A percentile compares a stretch with the other conserved stretches of the same genome.
Evolutionary conservation across 129 eudicot species (phyloP).

Genomic region (Flaveria bidentis): DNA sequence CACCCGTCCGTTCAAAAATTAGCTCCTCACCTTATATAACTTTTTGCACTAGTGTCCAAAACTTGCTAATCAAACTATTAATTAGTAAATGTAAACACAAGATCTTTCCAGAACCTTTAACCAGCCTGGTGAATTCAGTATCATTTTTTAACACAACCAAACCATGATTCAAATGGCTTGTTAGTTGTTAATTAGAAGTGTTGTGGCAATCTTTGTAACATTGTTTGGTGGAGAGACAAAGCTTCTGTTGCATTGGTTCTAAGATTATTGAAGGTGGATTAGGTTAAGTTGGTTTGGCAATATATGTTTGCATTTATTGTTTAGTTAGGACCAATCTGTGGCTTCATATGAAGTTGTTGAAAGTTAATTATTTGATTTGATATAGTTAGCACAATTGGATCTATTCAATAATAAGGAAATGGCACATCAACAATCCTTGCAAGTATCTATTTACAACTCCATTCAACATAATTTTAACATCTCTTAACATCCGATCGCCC

Average conservation of each 20-base stretch:
- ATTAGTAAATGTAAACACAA: not conserved
- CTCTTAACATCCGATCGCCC: too few relatives aligned
- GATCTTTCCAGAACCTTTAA: not conserved
- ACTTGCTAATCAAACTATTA: not conserved
- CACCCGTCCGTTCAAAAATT: too few relatives aligned
- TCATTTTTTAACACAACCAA: not conserved
- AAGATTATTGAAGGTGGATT: conserved; percentile 15
- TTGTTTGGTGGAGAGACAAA: conserved; percentile 7
- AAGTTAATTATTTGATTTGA: conserved; percentile 6
- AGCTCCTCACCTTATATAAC: too few relatives aligned
- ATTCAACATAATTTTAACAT: too few relatives aligned
- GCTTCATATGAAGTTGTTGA: conserved; percentile 12
- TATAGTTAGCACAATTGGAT: conserved; percentile 5
- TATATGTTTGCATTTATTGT: conserved; percentile 1
- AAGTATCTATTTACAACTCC: not conserved
- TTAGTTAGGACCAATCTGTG: conserved; percentile 1
- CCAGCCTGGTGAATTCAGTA: not conserved
- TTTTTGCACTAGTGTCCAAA: not conserved
- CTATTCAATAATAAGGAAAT: not conserved
- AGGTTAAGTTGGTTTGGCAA: conserved; percentile 19
- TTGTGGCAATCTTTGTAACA: conserved; percentile 15
- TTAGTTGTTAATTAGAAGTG: not conserved
- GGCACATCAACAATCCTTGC: not conserved
- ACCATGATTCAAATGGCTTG: conserved; percentile 15
- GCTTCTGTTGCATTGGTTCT: not conserved